Conservation (phyloP, 2,329 filamentous ascomycete species). For the Beauveria rudraprayagi region DNA sequence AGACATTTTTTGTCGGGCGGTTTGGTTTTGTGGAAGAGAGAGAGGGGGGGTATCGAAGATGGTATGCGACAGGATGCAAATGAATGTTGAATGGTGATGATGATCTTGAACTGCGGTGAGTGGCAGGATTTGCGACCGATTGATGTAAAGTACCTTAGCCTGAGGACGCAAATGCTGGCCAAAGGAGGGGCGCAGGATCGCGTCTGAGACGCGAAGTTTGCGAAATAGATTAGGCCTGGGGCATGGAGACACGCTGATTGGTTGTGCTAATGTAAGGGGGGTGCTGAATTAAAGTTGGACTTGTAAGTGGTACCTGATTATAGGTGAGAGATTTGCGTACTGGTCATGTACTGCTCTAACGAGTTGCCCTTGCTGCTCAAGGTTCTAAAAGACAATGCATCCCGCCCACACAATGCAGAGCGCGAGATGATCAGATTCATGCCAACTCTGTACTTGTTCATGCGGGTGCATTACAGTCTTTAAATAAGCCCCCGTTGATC, state of each 20-base stretch:
- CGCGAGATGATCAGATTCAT: not conserved
- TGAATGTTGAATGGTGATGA: not conserved
- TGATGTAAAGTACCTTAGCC: not conserved
- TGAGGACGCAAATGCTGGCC: not conserved
- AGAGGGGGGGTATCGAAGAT: not conserved
- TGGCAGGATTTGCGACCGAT: not conserved
- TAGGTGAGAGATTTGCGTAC: not conserved
- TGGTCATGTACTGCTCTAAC: not conserved
- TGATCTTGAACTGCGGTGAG: not conserved
- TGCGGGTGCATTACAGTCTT: too few species aligned
- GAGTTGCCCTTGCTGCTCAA: too few species aligned
- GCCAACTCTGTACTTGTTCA: not conserved
- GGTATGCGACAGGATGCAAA: conserved; percentile 6
- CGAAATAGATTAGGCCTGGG: not conserved
- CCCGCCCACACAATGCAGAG: not conserved
- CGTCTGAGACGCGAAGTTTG: conserved; percentile 1
- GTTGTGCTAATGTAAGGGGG: not conserved
- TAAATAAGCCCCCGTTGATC: too few species aligned
- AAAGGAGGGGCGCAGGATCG: conserved; percentile 3
- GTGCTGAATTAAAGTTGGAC: not conserved
- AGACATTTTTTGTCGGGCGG: conserved; percentile 28
- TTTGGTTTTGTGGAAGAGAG: not conserved
- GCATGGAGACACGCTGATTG: not conserved
- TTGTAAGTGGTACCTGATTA: not conserved
- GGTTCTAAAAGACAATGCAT: not conserved